Evolutionary conservation across 1,284 basidiomycete genomes (phyloP), one percentile per base, ranked within the genome.

Genomic region (Ceratobasidium sp.): DNA sequence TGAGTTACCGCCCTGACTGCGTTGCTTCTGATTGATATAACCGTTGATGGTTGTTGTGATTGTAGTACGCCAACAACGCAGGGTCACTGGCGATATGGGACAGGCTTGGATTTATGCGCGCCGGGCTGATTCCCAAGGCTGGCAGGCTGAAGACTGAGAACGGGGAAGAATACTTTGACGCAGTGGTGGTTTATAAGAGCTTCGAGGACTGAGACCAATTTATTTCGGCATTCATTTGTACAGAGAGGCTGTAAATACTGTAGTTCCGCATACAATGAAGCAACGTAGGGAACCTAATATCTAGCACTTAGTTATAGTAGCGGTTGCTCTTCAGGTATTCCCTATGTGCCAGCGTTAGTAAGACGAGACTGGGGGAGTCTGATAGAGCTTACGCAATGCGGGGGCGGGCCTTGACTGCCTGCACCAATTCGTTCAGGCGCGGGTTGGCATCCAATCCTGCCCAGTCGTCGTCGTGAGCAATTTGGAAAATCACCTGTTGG

Each of bases 151-250:
- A 93, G 79, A 80, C 83, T 1, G 89, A 89, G 0, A 82, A 84
- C 0, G 90, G 89, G 17, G 96, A 97, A 80, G 94, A 96, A 81
- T 96, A 91, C 79, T 91, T 96, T 6, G 96, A 98, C 81, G 95
- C 96, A 0, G 90, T 90, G 82, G 88, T 98, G 27, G 89, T 94
- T 79, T 94, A 94, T 85, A 95, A 93, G 84, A 90, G 88, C 77
- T 96, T 96, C 78, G 85, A 82, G 48, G 63, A 72, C 14, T 60
- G 24, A 36, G 36, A 5, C 11, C 36, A 41, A 41, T 41, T 41
- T 11, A 41, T 51, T 24, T 5, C 50, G 15, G 3, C 50, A 51
- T 7, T 51, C 15, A 51, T 6, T 51, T 51, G 24, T 24, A 51
- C 24, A 17, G 19, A n/a, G 17, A 29, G 15, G 27, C n/a, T n/a